Conservation (phyloP, 148 eudicot genomes). For the Camellia sinensis region DNA sequence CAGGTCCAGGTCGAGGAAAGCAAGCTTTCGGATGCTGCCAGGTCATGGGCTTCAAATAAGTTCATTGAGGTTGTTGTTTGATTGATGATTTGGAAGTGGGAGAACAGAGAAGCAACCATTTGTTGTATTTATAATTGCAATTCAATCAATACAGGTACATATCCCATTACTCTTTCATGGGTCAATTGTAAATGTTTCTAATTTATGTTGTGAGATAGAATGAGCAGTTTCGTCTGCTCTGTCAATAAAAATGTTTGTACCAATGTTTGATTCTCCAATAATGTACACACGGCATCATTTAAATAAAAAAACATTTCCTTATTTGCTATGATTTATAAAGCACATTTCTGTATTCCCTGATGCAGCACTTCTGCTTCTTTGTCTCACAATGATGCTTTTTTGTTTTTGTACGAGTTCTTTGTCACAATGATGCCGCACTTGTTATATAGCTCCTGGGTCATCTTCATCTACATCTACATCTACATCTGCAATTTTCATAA, state of each 20-base stretch:
- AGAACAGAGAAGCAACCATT: neutral
- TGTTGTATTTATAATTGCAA: neutral
- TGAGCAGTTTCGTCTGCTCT: neutral
- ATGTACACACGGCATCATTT: neutral
- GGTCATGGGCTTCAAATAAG: conserved; percentile 23
- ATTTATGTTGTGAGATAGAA: conserved; percentile 7
- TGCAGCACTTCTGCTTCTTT: neutral
- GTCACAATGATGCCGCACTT: neutral
- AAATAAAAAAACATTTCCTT: neutral
- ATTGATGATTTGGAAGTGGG: neutral
- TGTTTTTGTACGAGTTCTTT: neutral
- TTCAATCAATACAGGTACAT: neutral
- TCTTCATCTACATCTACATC: neutral
- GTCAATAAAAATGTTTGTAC: neutral
- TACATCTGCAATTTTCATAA: no score
- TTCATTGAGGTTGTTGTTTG: conserved; percentile 26
- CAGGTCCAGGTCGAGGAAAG: conserved; percentile 36
- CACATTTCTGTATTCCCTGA: neutral
- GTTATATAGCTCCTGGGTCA: neutral
- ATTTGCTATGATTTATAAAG: neutral
- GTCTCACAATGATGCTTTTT: neutral
- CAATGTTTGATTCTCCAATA: neutral
- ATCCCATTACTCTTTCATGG: neutral
- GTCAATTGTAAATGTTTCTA: neutral
- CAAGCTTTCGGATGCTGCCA: conserved; percentile 40